Evolutionary conservation across 1,139 yeast genomes (phyloP), one percentile per base, ranked within the genome.

Genomic region (Blastobotrys serpentis): DNA sequence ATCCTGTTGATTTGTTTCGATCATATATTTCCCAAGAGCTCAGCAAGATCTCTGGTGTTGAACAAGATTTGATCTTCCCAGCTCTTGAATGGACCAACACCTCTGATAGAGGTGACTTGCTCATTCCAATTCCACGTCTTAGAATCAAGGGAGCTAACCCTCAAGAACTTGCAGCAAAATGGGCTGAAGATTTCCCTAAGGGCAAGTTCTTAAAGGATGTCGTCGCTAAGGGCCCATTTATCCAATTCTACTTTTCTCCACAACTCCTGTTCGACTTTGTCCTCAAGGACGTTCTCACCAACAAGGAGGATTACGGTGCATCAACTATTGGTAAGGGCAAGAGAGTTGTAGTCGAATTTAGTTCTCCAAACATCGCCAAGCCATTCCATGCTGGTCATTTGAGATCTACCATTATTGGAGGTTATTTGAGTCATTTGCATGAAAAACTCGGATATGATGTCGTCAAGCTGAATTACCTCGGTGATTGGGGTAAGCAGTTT

Each of bases 301-400:
- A 86, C 69, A 71, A 70, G 50, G 68, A 72, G 8, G 71, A 73
- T 38, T 92, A 79, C 66, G 99, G 99, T 57, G 71, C 82, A 47
- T 74, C 85, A 57, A 86, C 90, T 44, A 63, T 87, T 50, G 97
- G 95, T 45, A 72, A 72, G 39, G 84, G 82, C 57, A 84, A 92
- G 71, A 86, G 76, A 60, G 75, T 84, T 19, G 64, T 89, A 46
- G 78, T 94, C 58, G 99, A 92, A 69, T 92, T 94, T 64, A 88
- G 97, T 3, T 90, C 98, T 42, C 99, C 99, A 58, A 92, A 92
- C 68, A 92, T 92, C 64, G 99, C 99, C 57, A 92, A 92, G 71
- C 98, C 98, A 11, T 92, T 92, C 85, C 99, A 92, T 66, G 99
- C 99, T 52, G 99, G 99, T 51, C 99, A 92, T 70, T 81, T 92